A percentile compares a stretch with the other conserved stretches of the same genome.
Evolutionary conservation across 2,329 filamentous ascomycete species (phyloP).

Genomic region (Xylariaceae sp.): DNA sequence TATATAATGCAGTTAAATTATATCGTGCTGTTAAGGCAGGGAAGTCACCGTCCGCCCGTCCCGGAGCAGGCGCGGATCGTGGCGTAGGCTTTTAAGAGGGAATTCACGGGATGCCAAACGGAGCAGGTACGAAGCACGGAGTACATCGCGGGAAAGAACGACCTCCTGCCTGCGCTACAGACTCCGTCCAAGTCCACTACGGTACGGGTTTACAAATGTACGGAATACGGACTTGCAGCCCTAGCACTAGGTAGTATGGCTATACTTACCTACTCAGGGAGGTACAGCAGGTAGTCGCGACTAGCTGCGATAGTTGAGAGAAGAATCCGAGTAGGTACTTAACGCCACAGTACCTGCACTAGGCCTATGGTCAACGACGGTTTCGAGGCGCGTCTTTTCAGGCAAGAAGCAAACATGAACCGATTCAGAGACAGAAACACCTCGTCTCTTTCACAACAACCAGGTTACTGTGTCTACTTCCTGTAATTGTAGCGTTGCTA

Average conservation of each 20-base stretch:
- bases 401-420: too few species aligned
- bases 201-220: background rate
- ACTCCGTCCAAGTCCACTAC: background rate
- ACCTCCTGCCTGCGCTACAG: background rate
- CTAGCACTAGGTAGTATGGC: background rate
- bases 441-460: too few species aligned
- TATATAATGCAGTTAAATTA: background rate
- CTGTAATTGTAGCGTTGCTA: background rate
- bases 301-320: background rate
- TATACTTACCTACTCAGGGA: background rate
- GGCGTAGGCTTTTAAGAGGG: too few species aligned
- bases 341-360: background rate
- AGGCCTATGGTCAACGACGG: too few species aligned
- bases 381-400: too few species aligned
- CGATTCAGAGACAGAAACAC: too few species aligned
- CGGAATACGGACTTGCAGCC: background rate
- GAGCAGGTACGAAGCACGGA: too few species aligned
- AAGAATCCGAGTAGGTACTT: background rate
- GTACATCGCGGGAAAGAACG: background rate
- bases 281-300: background rate
- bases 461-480: too few species aligned
- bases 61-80: too few species aligned
- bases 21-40: too few species aligned
- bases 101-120: background rate
- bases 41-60: too few species aligned